Evolutionary conservation across 306 rosid species (phyloP), one percentile per base, ranked within the genome.

Genomic region (Castanea sativa): DNA sequence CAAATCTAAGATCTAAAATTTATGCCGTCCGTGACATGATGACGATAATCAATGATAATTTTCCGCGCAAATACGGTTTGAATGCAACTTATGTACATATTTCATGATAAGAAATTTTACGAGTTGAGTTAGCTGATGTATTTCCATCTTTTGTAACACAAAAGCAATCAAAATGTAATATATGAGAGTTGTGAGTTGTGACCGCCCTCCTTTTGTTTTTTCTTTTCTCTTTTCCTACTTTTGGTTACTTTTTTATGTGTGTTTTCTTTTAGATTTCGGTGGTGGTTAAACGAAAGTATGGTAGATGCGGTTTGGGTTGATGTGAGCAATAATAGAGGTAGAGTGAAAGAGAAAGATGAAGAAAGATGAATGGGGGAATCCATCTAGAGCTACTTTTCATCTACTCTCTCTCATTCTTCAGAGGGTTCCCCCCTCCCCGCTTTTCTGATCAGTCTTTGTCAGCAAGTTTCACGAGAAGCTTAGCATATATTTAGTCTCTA

Each of bases 251-350:
- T 61, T 38, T 38, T 61, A 51, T 80, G 63, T 78, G 85, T 84
- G 75, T 59, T 76, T 80, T 68, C 35, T 64, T 86, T 80, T 80
- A 79, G 53, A 79, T 86, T 85, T 82, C 70, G 35, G 72, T 82
- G 88, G 89, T 85, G 85, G 87, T 85, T 85, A 81, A 81, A 87
- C 75, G 57, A 73, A 53, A 16, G 60, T 85, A 82, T 78, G 80
- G 89, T 57, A 80, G 78, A 88, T 85, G 77, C 79, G 78, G 87
- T 87, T 91, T 91, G 88, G 79, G 84, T 81, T 81, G 84, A 81
- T 88, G 72, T 80, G 86, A 74, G 81, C 90, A 90, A 92, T 85
- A 85, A 84, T 88, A 82, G 81, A 88, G 81, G 32, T 86, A 90
- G 79, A 85, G 80, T 20, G 80, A 68, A 69, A 69, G 64, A 76